phyloP scores from a whole-genome alignment of 2,329 filamentous ascomycete species.

The Colletotrichum lini region DNA sequence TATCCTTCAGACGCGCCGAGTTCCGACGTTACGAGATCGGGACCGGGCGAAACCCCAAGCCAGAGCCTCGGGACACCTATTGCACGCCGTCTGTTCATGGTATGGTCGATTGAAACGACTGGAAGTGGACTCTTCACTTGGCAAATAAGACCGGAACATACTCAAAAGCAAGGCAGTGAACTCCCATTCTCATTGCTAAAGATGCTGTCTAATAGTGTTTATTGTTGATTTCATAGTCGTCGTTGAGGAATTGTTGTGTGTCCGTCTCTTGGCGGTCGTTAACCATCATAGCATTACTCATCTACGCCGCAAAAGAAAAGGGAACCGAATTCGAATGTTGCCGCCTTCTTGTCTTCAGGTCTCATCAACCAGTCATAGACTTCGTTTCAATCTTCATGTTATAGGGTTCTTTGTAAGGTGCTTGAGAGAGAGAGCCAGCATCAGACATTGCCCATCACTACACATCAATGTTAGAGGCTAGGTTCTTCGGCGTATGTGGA shows the following conservation, averaged over 20 bases:
- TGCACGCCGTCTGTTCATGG: background rate
- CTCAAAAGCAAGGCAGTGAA: background rate
- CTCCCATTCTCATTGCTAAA: conserved; percentile 2
- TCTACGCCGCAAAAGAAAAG: background rate
- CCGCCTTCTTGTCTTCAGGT: conserved; percentile 5
- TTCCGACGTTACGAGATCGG: background rate
- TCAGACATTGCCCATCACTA: conserved; percentile 21
- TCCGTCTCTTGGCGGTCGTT: background rate
- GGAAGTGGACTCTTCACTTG: background rate
- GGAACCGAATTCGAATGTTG: conserved; percentile 8
- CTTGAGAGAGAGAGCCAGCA: background rate
- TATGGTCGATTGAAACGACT: background rate
- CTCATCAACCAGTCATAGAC: conserved; percentile 2
- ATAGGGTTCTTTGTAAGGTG: background rate
- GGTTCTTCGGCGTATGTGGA: background rate
- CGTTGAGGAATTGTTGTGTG: background rate
- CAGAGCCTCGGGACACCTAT: background rate
- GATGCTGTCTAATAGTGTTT: conserved; percentile 4
- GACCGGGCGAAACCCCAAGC: background rate
- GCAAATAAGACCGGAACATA: background rate
- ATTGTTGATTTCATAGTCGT: background rate
- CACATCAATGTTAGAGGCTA: conserved; percentile 17
- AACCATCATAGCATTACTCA: conserved; percentile 9
- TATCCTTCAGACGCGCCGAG: background rate
- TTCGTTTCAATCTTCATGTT: background rate